A percentile compares a stretch with the other conserved stretches of the same genome.
Conservation (phyloP, 2,329 filamentous ascomycete species). For the Pezicula radicicola region DNA sequence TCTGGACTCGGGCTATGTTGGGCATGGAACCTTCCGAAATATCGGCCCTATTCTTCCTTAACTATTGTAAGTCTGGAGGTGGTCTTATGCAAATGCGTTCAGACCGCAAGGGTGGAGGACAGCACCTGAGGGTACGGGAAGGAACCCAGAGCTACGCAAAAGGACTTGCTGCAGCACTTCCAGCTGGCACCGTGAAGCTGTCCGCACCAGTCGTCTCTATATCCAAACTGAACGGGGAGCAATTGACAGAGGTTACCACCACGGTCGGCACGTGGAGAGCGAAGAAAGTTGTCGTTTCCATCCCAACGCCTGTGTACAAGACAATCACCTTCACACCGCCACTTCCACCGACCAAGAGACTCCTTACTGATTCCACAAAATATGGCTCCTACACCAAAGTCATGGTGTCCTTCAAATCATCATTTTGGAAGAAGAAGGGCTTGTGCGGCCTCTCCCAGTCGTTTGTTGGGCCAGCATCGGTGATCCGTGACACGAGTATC, state of each 20-base stretch:
- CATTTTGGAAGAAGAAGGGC: conserved; percentile 18
- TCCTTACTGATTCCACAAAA: conserved; percentile 25
- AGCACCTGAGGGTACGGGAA: conserved; percentile 10
- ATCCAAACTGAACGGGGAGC: not conserved
- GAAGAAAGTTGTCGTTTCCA: conserved; percentile 43
- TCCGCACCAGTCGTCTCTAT: conserved; percentile 1
- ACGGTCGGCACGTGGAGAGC: conserved; percentile 18
- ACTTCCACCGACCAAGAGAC: conserved; percentile 26
- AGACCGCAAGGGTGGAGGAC: conserved; percentile 46
- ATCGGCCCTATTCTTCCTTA: conserved; percentile 48
- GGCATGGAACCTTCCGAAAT: conserved; percentile 46
- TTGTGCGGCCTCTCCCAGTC: conserved; percentile 44
- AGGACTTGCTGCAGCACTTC: not conserved
- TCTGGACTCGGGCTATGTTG: conserved; percentile 47
- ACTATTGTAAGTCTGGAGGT: conserved; percentile 49
- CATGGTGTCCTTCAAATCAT: not conserved
- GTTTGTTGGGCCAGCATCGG: conserved; percentile 40
- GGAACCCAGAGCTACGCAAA: conserved; percentile 1
- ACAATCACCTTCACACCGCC: conserved; percentile 40
- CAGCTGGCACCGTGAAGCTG: not conserved
- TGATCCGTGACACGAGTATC: conserved; percentile 41
- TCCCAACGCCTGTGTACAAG: conserved; percentile 43
- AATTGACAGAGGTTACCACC: not conserved
- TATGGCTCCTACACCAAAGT: conserved; percentile 36
- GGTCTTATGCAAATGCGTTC: conserved; percentile 50